Evolutionary conservation across 257 asterid genomes (phyloP), one percentile per base, ranked within the genome.

Genomic region (Scutellaria barbata): DNA sequence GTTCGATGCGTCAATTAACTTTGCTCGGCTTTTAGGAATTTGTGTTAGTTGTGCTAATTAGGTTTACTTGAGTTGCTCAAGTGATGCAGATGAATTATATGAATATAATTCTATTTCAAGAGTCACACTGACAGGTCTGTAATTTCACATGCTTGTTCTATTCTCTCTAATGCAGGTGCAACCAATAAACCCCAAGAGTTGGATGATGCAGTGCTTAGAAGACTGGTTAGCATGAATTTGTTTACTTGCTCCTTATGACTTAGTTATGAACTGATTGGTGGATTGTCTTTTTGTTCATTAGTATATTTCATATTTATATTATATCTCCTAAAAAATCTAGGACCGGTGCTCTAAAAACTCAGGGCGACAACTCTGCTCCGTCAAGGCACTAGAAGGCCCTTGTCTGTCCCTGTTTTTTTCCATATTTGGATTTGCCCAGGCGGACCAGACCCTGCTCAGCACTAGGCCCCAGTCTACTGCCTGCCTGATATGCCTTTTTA

Each of bases 181-280:
- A 95, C 98, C 7, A 95, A 95, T 88, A 95, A 95, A 77, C 99
- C 99, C 74, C 96, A 92, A 68, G 99, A 95, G 77, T 81, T 95
- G 87, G 99, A 95, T 66, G 99, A 95, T 69, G 99, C 99, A 60
- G 99, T 95, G 79, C 95, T 95, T 40, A 85, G 99, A 86, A 92
- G 99, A 85, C 86, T 95, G 98, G 99, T 95, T 69, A 87, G 99
- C 79, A 63, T 72, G 59, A 48, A 46, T 65, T 63, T 69, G 68
- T 71, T 18, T 55, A 39, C 72, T 63, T 68, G 20, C 75, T 66
- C 58, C 10, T 59, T 39, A 18, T 51, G 60, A 47, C 57, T 54
- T 72, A 37, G 8, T 71, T 68, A 64, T 61, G 62, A 72, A 72
- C 60, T 69, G 68, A 66, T 69, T 59, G 59, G 9, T 56, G 61